phyloP scores from a whole-genome alignment of 2,329 filamentous ascomycete genomes.

The Gremmenia infestans region DNA sequence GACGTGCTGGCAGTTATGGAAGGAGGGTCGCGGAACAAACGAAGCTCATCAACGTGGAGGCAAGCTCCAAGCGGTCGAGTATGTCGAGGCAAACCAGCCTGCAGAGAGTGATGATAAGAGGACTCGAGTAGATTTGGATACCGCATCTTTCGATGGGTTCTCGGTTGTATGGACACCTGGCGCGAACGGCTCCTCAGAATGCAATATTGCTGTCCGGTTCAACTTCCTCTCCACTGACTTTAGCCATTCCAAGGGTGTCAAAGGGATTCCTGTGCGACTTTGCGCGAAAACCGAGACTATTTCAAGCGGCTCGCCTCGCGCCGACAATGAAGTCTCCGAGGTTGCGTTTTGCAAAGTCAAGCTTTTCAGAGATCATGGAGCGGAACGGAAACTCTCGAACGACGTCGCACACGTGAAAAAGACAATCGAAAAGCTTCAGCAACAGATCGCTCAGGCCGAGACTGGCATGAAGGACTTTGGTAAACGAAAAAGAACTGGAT shows the following conservation, averaged over 20 bases:
- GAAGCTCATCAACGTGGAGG: conserved; percentile 92
- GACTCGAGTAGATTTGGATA: conserved; percentile 65
- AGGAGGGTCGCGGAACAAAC: conserved; percentile 90
- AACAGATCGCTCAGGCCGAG: conserved; percentile 79
- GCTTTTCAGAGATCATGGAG: conserved; percentile 91
- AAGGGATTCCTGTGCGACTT: conserved; percentile 89
- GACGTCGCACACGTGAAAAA: conserved; percentile 94
- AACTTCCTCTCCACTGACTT: conserved; percentile 99
- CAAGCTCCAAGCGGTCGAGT: conserved; percentile 91
- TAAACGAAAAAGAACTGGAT: conserved; percentile 56
- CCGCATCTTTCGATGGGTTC: conserved; percentile 87
- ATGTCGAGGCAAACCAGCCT: conserved; percentile 64
- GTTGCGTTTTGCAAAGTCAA: conserved; percentile 96
- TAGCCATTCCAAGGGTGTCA: conserved; percentile 97
- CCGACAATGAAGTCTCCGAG: conserved; percentile 52
- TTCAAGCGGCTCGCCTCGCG: conserved; percentile 44
- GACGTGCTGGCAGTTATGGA: conserved; percentile 88
- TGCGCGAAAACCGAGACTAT: conserved; percentile 83
- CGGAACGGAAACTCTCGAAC: conserved; percentile 90
- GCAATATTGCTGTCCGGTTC: conserved; percentile 86
- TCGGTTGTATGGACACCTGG: conserved; percentile 83
- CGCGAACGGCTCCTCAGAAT: conserved; percentile 64
- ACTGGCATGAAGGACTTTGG: conserved; percentile 62
- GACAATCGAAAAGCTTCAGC: conserved; percentile 91
- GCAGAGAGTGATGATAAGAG: conserved; percentile 60